Base-by-base conservation (phyloP, 441 rosid genomes). In the Populus tomentosa region DNA sequence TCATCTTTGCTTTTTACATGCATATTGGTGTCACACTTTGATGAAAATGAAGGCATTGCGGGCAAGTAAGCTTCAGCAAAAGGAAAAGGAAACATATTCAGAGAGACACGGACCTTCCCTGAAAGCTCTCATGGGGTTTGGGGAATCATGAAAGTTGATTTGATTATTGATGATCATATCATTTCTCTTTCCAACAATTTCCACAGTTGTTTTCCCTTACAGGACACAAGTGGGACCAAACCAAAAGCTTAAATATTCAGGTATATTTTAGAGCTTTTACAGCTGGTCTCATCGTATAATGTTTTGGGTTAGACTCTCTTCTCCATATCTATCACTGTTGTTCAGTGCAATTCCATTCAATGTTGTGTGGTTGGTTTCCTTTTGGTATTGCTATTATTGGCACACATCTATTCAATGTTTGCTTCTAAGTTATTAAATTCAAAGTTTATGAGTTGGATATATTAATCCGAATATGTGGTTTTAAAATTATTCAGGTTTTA, bases 71-170 rank as follows among this genome's bases (percentile, higher is more conserved):
- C 18, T 33, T 70, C 21, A 79, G 14, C 53, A 30, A 23, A 74
- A 13, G 35, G 59, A 5, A 66, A 56, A 21, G 62, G 56, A 70
- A 69, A 71, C 67, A 64, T 20, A 67, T 46, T 24, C 64, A 63
- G 71, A 35, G 69, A 65, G 30, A 59, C 61, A 67, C 77, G 56
- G 76, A 78, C 73, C 63, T 72, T 42, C 74, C 76, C 70, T 53
- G 50, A 81, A 77, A 78, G 72, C 68, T 69, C 71, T 67, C 70
- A 28, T 50, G 70, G 64, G 74, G 16, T 30, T 35, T 75, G 77
- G 76, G 76, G 68, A 53, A 75, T 70, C 78, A 73, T 59, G 64
- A 81, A 81, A 81, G 81, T 53, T 81, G 71, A 74, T 67, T 16
- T 64, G 62, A 21, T 62, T 21, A 23, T 75, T 50, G 5, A 3